These are phyloP conservation scores for Monotropa hypopitys DNA, from an alignment of 179 eudicot species.

Conservation along the genomic window DNA sequence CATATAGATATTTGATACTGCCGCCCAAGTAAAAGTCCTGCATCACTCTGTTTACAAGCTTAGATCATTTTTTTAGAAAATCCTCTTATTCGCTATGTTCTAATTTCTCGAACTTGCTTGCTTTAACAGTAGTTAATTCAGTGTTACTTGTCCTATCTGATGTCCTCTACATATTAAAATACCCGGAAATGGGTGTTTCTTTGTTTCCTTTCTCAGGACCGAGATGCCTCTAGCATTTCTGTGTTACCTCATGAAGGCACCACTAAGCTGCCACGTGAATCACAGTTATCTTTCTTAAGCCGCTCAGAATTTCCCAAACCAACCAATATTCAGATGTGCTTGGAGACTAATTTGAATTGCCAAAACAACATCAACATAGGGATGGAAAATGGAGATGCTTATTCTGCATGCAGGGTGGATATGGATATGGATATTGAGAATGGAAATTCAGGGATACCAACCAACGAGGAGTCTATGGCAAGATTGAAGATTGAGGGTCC, in stretches of 20 bases:
- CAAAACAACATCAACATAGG: conserved; percentile 26
- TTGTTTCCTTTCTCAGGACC: conserved; percentile 28
- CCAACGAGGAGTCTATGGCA: conserved; percentile 28
- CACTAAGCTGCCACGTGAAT: conserved; percentile 20
- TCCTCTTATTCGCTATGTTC: background rate
- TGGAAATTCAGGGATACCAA: conserved; percentile 29
- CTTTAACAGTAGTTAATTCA: background rate
- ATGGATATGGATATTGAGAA: conserved; percentile 50
- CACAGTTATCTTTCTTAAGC: conserved; percentile 16
- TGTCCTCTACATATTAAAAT: background rate
- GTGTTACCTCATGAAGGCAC: conserved; percentile 35
- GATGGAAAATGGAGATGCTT: conserved; percentile 25
- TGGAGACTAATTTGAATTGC: conserved; percentile 25
- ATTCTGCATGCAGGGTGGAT: conserved; percentile 27
- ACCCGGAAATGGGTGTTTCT: background rate
- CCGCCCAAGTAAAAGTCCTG: background rate
- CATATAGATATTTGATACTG: background rate
- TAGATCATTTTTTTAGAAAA: background rate
- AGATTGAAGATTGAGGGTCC: conserved; percentile 45
- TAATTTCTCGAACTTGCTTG: background rate
- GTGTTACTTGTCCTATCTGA: background rate
- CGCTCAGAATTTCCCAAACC: conserved; percentile 15
- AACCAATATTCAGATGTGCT: conserved; percentile 17
- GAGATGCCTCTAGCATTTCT: conserved; percentile 43
- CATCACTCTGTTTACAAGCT: background rate